Base-by-base conservation (phyloP, 495 filamentous ascomycete genomes). In the Podospora anserina region DNA sequence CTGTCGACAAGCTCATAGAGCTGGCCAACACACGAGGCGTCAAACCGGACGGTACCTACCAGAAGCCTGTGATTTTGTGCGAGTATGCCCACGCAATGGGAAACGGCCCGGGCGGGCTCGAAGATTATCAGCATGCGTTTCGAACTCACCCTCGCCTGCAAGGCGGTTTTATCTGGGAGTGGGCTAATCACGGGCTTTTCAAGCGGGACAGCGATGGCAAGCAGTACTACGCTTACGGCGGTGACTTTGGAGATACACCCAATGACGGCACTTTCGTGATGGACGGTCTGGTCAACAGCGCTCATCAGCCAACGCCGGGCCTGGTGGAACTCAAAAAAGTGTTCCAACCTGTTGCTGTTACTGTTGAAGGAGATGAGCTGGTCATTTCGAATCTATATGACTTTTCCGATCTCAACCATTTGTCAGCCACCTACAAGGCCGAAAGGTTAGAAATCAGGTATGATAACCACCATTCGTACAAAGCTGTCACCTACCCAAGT, bases 1-100 rank as follows among this genome's bases (percentile, higher is more conserved):
- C 81, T 0, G 74, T 90, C 4, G 78, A 86, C 9, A 75, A 78
- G 13, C 77, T 90, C 54, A 76, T 83, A 16, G 72, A 82, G 4
- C 79, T 85, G 27, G 83, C 82, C 19, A 67, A 77, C 9, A 76
- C 75, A 1, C 44, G 76, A 70, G 64, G 79, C 9, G 76, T 77
- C 44, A 70, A 69, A 5, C 16, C 34, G 0, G 78, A 80, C 20
- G 82, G 82, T 9, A 74, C 74, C 34, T 86, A 82, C 34, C 74
- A 78, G 32, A 84, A 84, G 67, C 88, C 88, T 0, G 76, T 91
- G 3, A 78, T 92, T 16, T 77, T 91, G 6, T 91, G 88, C 70
- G 89, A 91, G 72, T 92, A 88, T 67, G 85, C 80, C 1, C 88
- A 91, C 69, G 87, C 90, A 0, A 91, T 91, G 89, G 90, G 90